A percentile compares a stretch with the other conserved stretches of the same genome.
phyloP scores from a whole-genome alignment of 176 grass and related monocot species.

The Zizania latifolia region DNA sequence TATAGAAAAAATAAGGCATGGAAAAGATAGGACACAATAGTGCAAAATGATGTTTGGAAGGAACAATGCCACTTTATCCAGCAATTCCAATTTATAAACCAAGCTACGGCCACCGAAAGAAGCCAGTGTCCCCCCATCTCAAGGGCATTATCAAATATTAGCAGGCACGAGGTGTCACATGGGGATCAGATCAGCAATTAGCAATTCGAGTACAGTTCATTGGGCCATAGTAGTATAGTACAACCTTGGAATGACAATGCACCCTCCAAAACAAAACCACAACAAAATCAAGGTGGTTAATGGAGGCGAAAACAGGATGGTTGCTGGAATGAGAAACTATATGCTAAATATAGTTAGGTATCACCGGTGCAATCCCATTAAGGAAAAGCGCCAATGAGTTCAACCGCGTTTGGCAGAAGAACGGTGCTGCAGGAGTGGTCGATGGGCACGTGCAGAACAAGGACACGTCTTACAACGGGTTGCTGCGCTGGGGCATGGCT shows the following conservation, averaged over 20 bases:
- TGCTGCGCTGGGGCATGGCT: background rate
- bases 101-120: slow-evolving; percentile 14
- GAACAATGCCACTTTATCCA: slow-evolving; percentile 5
- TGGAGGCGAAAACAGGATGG: background rate
- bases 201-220: slow-evolving; percentile 2
- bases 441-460: slow-evolving; percentile 45
- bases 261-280: background rate
- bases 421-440: slow-evolving; percentile 31
- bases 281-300: background rate
- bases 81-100: background rate
- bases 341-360: slow-evolving; percentile 11
- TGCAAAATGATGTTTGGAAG: background rate
- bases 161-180: slow-evolving; percentile 29
- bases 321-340: background rate
- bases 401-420: background rate
- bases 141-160: background rate
- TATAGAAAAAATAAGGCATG: background rate
- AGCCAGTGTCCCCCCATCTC: slow-evolving; percentile 1
- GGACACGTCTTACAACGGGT: slow-evolving; percentile 17
- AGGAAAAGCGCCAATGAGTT: slow-evolving; percentile 6
- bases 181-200: slow-evolving; percentile 23
- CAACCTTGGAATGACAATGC: slow-evolving; percentile 6
- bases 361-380: background rate
- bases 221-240: background rate
- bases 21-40: background rate